Percentiles rank a stretch among this genome's conserved stretches.
Evolutionary conservation across 2,329 filamentous ascomycete species (phyloP).

Genomic region (Cladobotryum mycophilum): DNA sequence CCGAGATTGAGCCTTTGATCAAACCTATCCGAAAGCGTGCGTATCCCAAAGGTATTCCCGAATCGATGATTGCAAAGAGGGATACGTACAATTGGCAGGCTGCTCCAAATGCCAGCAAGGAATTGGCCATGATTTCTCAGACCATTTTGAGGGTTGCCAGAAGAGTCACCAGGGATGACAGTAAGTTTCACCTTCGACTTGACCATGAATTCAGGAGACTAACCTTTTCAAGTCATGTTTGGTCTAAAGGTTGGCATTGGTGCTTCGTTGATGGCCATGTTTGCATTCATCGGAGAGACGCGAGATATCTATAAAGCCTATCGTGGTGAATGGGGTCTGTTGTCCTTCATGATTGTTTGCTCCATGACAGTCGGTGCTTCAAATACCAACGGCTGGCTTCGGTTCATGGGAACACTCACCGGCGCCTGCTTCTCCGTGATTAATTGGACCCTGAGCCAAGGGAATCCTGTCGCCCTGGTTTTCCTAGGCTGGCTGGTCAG

Average conservation of each 20-base stretch:
- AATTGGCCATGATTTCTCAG: conserved; percentile 37
- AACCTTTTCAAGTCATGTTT: conserved; percentile 46
- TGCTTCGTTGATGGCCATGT: conserved; percentile 74
- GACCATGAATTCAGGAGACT: neutral
- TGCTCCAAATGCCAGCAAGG: conserved; percentile 33
- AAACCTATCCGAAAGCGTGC: conserved; percentile 40
- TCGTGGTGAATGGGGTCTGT: conserved; percentile 89
- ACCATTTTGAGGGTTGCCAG: conserved; percentile 35
- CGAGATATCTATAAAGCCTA: conserved; percentile 72
- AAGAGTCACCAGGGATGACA: conserved; percentile 42
- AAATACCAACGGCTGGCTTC: conserved; percentile 78
- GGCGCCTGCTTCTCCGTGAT: conserved; percentile 67
- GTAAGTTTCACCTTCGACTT: conserved; percentile 24
- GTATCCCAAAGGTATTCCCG: conserved; percentile 43
- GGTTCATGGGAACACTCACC: conserved; percentile 74
- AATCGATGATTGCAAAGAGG: conserved; percentile 38
- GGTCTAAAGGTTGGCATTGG: conserved; percentile 85
- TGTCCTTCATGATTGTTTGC: conserved; percentile 93
- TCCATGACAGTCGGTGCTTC: conserved; percentile 91
- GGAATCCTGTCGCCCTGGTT: conserved; percentile 64
- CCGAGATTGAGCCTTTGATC: conserved; percentile 32
- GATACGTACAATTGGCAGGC: conserved; percentile 45
- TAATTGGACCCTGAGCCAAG: conserved; percentile 68
- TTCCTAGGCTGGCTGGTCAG: conserved; percentile 73
- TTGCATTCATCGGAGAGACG: conserved; percentile 70